phyloP scores from a whole-genome alignment of 2,329 filamentous ascomycete genomes.

The Dothistroma pini region DNA sequence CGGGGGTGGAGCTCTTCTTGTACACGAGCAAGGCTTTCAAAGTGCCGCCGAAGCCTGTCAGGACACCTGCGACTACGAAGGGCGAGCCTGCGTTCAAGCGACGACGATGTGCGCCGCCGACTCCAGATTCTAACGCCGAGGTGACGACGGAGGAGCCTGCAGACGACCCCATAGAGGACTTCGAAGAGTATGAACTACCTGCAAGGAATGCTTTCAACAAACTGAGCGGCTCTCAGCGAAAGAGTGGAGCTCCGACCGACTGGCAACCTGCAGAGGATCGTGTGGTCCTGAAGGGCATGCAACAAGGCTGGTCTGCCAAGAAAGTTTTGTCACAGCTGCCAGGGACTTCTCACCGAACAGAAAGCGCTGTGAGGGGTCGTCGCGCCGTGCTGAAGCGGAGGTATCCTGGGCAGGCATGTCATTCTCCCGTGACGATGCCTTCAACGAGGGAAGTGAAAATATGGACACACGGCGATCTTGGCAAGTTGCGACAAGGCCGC shows the following conservation, averaged over 20 bases:
- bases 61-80: background rate
- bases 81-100: background rate
- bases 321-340: background rate
- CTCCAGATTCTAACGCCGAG: background rate
- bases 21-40: background rate
- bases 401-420: background rate
- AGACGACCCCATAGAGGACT: background rate
- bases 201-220: background rate
- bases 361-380: background rate
- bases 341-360: background rate
- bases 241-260: background rate
- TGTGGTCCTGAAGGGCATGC: constrained; percentile 1
- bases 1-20: background rate
- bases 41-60: background rate
- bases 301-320: background rate
- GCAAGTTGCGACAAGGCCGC: background rate
- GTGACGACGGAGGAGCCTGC: background rate
- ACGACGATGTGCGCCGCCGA: background rate
- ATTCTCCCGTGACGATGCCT: background rate
- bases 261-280: constrained; percentile 2
- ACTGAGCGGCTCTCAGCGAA: background rate
- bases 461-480: background rate
- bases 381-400: background rate
- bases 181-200: constrained; percentile 1
- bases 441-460: background rate